phyloP scores from a whole-genome alignment of 768 basidiomycete genomes.

The Auricularia cornea region DNA sequence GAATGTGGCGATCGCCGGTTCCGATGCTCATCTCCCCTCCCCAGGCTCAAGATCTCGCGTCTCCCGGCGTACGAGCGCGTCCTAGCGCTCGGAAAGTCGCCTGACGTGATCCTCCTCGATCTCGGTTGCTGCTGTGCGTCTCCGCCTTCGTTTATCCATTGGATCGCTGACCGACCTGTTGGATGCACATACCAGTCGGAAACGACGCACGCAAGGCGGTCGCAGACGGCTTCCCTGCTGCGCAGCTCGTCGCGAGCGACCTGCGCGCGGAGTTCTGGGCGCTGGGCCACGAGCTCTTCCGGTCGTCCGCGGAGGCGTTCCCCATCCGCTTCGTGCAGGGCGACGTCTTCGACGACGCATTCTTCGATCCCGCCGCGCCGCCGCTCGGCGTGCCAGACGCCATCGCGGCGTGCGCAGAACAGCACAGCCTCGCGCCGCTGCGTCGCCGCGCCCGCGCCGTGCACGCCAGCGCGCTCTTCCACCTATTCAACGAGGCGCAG shows the following conservation, averaged over 20 bases:
- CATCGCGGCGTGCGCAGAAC: conserved; percentile 14
- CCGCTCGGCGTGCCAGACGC: conserved; percentile 14
- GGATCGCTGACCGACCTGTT: not conserved
- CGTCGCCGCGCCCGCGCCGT: conserved; percentile 41
- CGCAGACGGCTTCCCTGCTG: conserved; percentile 35
- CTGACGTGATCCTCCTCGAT: conserved; percentile 31
- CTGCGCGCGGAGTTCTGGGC: conserved; percentile 49
- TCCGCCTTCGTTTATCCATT: not conserved
- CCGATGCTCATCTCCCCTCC: no score
- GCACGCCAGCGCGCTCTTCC: conserved; percentile 42
- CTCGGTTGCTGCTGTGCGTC: conserved; percentile 3
- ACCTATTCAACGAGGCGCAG: conserved; percentile 21
- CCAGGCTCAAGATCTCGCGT: conserved; percentile 10
- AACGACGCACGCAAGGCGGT: conserved; percentile 34
- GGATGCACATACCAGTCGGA: conserved; percentile 20
- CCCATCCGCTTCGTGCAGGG: conserved; percentile 48
- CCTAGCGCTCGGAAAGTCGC: conserved; percentile 29
- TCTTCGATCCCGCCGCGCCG: conserved; percentile 27
- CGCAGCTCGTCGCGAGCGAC: conserved; percentile 33
- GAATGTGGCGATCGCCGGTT: no score
- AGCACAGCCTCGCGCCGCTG: conserved; percentile 32
- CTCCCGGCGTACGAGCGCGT: conserved; percentile 16
- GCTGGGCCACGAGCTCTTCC: conserved; percentile 54
- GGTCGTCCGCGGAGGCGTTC: conserved; percentile 40
- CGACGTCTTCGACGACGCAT: conserved; percentile 39